A percentile compares a stretch with the other conserved stretches of the same genome.
Evolutionary conservation across 192 early-diverging fungal species (phyloP).

Genomic region (Coemansia aciculifera): DNA sequence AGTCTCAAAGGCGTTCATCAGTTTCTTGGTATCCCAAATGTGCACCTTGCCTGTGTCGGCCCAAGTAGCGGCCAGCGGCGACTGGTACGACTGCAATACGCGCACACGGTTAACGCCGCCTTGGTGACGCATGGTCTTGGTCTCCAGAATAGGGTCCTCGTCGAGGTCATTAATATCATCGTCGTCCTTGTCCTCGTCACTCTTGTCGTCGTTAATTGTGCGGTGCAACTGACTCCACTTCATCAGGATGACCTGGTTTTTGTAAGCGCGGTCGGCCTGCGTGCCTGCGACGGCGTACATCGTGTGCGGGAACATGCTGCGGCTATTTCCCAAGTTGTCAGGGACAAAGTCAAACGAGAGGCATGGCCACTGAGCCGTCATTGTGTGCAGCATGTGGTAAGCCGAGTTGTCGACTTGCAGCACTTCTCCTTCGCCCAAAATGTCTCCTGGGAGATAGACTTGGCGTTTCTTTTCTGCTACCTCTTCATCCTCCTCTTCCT

Average conservation of each 20-base stretch:
- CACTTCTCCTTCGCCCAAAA: conserved; percentile 81
- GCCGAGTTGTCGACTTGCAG: conserved; percentile 92
- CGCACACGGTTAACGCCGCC: conserved; percentile 94
- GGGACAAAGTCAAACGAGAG: conserved; percentile 93
- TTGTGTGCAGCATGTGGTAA: conserved; percentile 95
- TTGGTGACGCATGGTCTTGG: conserved; percentile 75
- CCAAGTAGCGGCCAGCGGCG: conserved; percentile 87
- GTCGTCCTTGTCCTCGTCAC: conserved; percentile 69
- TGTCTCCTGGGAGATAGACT: conserved; percentile 90
- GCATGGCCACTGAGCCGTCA: conserved; percentile 94
- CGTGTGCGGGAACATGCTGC: conserved; percentile 87
- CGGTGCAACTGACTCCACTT: conserved; percentile 92
- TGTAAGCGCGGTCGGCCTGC: conserved; percentile 76
- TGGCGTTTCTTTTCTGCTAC: conserved; percentile 61
- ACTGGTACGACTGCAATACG: conserved; percentile 57
- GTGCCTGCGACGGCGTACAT: conserved; percentile 93
- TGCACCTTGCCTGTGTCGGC: conserved; percentile 94
- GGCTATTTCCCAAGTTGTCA: conserved; percentile 77
- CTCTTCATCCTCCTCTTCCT: conserved; percentile 58
- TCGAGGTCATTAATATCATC: conserved; percentile 84
- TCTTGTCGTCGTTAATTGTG: conserved; percentile 85
- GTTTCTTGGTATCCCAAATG: conserved; percentile 82
- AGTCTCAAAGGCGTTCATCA: conserved; percentile 74
- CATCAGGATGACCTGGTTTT: conserved; percentile 93
- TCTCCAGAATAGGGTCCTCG: conserved; percentile 92